Conservation (phyloP, 306 rosid genomes). For the Acacia acuminata region DNA sequence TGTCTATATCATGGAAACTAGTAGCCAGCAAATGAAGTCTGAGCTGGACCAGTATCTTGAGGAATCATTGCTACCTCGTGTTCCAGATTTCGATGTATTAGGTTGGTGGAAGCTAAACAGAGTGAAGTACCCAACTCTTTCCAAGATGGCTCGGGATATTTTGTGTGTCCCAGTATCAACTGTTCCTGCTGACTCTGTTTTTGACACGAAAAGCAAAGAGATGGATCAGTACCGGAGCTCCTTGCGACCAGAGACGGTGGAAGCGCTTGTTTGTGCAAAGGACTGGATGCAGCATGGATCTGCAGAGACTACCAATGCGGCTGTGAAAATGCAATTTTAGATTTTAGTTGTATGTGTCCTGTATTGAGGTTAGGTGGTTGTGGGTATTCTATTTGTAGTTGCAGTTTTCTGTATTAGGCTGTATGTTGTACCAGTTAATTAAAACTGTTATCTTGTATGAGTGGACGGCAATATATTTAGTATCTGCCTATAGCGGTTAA, state of each 20-base stretch:
- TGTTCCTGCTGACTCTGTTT: constrained; percentile 62
- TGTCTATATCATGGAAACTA: constrained; percentile 91
- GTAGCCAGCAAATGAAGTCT: constrained; percentile 83
- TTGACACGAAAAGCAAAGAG: constrained; percentile 56
- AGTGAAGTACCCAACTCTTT: constrained; percentile 89
- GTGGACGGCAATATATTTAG: constrained; percentile 36
- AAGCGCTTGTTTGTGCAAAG: constrained; percentile 89
- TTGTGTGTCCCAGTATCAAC: constrained; percentile 72
- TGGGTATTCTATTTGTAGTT: constrained; percentile 32
- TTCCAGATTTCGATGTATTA: constrained; percentile 77
- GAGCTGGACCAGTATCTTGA: constrained; percentile 94
- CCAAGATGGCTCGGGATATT: constrained; percentile 94
- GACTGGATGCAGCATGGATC: constrained; percentile 84
- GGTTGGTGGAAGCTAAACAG: constrained; percentile 98
- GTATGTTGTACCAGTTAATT: constrained; percentile 33
- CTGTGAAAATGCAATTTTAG: constrained; percentile 68
- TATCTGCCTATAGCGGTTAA: constrained; percentile 20
- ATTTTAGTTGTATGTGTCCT: constrained; percentile 32
- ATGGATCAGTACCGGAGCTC: constrained; percentile 84
- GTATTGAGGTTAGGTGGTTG: constrained; percentile 35
- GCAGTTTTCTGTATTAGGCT: constrained; percentile 26
- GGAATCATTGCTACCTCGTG: constrained; percentile 83
- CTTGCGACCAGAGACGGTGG: constrained; percentile 82
- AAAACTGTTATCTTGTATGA: constrained; percentile 28
- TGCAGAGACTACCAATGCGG: constrained; percentile 50